Evolutionary conservation across 2,329 filamentous ascomycete genomes (phyloP).

Genomic region (Podosphaera aphanis): DNA sequence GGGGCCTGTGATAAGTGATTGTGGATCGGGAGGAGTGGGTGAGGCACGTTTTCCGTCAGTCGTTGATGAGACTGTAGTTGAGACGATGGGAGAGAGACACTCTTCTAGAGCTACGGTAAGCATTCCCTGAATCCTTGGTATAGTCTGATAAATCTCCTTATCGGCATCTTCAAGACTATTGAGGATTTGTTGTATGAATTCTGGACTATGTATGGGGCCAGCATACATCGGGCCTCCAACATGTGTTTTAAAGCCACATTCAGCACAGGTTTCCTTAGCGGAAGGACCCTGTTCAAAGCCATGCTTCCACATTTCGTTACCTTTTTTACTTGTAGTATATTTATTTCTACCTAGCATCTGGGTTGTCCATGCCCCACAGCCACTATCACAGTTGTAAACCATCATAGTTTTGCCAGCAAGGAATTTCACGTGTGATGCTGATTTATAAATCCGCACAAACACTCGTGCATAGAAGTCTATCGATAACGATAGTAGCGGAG

Average conservation of each 20-base stretch:
- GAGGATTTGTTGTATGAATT: conserved; percentile 62
- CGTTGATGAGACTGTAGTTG: conserved; percentile 19
- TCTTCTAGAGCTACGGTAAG: conserved; percentile 73
- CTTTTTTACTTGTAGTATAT: conserved; percentile 43
- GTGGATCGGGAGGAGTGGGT: neutral
- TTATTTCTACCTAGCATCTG: conserved; percentile 56
- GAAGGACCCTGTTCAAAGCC: conserved; percentile 48
- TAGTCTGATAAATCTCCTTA: conserved; percentile 52
- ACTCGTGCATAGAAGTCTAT: conserved; percentile 89
- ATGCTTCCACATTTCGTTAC: conserved; percentile 51
- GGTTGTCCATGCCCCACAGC: conserved; percentile 77
- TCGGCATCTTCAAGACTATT: conserved; percentile 45
- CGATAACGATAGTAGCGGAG: conserved; percentile 75
- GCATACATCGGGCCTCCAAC: conserved; percentile 87
- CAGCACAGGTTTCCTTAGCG: conserved; percentile 42
- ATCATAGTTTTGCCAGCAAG: conserved; percentile 79
- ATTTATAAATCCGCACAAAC: conserved; percentile 62
- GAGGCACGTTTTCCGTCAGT: conserved; percentile 8
- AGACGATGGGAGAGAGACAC: conserved; percentile 6
- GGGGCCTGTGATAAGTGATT: conserved; percentile 22
- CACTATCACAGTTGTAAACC: conserved; percentile 71
- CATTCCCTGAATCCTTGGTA: conserved; percentile 71
- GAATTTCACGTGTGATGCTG: conserved; percentile 72
- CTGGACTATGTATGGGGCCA: conserved; percentile 62
- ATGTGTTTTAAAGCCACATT: conserved; percentile 74